Conservation (phyloP, 352 stramenopile species). For the Pythium brachiatum region DNA sequence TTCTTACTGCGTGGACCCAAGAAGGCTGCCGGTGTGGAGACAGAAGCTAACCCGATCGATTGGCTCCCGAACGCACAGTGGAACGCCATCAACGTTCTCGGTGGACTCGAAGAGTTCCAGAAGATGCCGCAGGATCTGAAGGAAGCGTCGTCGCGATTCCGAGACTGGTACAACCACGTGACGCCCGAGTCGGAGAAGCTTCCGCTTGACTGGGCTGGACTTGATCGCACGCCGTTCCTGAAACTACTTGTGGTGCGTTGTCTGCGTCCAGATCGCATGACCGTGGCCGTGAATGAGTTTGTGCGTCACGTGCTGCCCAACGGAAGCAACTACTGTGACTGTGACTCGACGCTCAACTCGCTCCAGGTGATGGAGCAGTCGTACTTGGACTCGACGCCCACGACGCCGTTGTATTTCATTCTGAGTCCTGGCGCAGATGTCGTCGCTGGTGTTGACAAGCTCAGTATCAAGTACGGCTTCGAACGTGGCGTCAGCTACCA, state of each 20-base stretch:
- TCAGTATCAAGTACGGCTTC: slow-evolving; percentile 93
- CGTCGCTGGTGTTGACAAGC: slow-evolving; percentile 93
- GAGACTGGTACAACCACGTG: slow-evolving; percentile 90
- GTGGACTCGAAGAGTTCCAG: slow-evolving; percentile 94
- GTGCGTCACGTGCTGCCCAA: slow-evolving; percentile 81
- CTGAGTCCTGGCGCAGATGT: slow-evolving; percentile 95
- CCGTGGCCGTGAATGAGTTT: slow-evolving; percentile 92
- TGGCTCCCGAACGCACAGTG: slow-evolving; percentile 88
- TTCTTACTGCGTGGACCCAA: slow-evolving; percentile 84
- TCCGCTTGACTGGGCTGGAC: slow-evolving; percentile 88
- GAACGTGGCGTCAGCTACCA: slow-evolving; percentile 96
- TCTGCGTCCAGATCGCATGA: slow-evolving; percentile 94
- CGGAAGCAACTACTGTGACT: slow-evolving; percentile 78
- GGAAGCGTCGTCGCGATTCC: slow-evolving; percentile 87
- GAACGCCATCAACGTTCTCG: slow-evolving; percentile 84
- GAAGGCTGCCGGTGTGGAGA: slow-evolving; percentile 32
- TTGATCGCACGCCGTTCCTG: slow-evolving; percentile 90
- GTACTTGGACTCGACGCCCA: slow-evolving; percentile 92
- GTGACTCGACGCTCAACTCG: slow-evolving; percentile 91
- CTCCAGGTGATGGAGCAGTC: slow-evolving; percentile 92
- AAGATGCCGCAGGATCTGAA: slow-evolving; percentile 93
- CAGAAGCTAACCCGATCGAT: slow-evolving; percentile 80
- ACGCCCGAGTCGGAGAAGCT: slow-evolving; percentile 88
- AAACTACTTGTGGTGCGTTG: slow-evolving; percentile 95
- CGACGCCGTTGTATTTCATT: slow-evolving; percentile 97